Percentiles rank a stretch among this genome's conserved stretches.
Conservation (phyloP, 345 rosid species). For the Syzygium oleosum region DNA sequence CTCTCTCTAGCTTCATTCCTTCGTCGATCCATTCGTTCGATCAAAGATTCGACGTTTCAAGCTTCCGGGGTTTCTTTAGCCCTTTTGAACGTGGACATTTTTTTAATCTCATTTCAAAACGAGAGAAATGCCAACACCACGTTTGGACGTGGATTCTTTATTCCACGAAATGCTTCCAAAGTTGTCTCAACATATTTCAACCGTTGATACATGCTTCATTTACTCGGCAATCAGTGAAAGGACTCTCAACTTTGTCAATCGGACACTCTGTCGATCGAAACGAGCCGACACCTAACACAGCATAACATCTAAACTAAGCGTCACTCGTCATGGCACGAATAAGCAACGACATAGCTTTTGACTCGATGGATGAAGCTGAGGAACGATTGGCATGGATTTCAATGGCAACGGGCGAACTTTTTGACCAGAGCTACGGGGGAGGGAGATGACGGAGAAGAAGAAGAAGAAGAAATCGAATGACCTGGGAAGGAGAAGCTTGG, state of each 20-base stretch:
- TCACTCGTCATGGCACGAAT: not conserved
- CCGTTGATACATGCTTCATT: not conserved
- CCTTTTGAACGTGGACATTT: too few relatives aligned
- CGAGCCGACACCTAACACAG: not conserved
- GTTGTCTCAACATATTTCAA: not conserved
- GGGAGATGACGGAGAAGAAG: not conserved
- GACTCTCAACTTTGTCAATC: not conserved
- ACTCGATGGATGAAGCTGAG: slow-evolving; percentile 17
- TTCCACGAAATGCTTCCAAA: not conserved
- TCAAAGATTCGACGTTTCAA: too few relatives aligned
- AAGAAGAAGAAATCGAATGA: not conserved
- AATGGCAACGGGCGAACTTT: not conserved
- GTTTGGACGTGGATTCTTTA: too few relatives aligned
- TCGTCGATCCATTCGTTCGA: too few relatives aligned
- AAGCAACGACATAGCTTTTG: not conserved
- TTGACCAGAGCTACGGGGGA: not conserved
- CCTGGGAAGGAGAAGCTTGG: slow-evolving; percentile 70
- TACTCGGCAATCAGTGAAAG: not conserved
- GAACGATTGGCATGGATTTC: not conserved
- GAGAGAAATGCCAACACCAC: too few relatives aligned
- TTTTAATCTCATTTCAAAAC: too few relatives aligned
- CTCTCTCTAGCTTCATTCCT: too few relatives aligned
- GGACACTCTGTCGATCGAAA: not conserved
- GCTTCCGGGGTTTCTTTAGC: too few relatives aligned
- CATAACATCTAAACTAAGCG: not conserved